Base-by-base conservation (phyloP, 352 stramenopile genomes). In the Globisporangium cylindrosporum region DNA sequence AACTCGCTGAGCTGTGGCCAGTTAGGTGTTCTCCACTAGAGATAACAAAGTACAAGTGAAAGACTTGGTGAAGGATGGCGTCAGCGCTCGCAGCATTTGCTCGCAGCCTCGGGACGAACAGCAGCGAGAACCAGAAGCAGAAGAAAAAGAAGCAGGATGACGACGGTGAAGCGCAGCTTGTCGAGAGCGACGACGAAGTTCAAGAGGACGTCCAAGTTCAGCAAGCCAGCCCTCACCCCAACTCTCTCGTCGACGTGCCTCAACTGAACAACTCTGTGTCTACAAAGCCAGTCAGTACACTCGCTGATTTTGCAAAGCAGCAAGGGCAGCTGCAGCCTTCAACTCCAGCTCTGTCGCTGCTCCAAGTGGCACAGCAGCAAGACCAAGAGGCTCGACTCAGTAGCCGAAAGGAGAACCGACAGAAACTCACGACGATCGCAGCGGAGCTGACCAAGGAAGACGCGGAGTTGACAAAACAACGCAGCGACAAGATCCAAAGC, bases 361-460 rank as follows among this genome's bases (percentile, higher is more conserved):
- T 80, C 43, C 67, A 78, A 20, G 60, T 78, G 6, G 64, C 72
- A 18, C 59, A 67, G 36, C 29, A 59, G n/a, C 61, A 65, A 8
- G 29, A 73, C 32, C 56, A 48, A 18, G 38, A 48, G 38, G 14
- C 38, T 48, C 38, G 14, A n/a, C 38, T 48, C 14, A 48, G 38
- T 48, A 48, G 38, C 38, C 12, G 14, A 48, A 14, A 48, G 3
- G 38, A 6, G 12, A 73, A 8, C 20, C 61, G 12, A 12, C 58
- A 48, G 14, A 32, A 66, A 25, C 48, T 91, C 14, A 14, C 41
- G 25, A 27, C n/a, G 25, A 12, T 69, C 18, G 80, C 82, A 2
- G 73, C 67, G 1, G 59, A 88, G 32, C 72, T 89, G 10, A 73
- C 79, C n/a, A 22, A 71, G 25, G 80, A 88, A 56, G 79, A 84